Percentiles rank a stretch among this genome's conserved stretches.
phyloP scores from a whole-genome alignment of 192 early-diverging fungal genomes.

The Coemansia reversa region DNA sequence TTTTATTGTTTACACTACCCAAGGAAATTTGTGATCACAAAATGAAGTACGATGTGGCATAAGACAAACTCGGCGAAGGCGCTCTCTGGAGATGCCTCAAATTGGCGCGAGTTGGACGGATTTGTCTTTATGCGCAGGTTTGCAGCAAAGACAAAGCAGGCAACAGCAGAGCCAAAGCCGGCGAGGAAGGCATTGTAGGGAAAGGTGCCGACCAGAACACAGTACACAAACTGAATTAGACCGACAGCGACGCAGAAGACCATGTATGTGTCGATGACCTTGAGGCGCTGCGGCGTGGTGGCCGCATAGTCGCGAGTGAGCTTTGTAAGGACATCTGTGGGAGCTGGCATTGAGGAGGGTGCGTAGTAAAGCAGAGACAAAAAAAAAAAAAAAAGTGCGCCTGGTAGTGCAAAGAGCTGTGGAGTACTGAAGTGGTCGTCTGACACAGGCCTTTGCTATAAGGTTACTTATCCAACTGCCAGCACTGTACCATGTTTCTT shows the following conservation, averaged over 20 bases:
- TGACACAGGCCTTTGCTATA: neutral
- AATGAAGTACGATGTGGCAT: conserved; percentile 81
- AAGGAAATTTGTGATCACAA: conserved; percentile 88
- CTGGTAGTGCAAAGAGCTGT: neutral
- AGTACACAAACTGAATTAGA: conserved; percentile 87
- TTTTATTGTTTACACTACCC: conserved; percentile 60
- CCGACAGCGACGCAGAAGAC: conserved; percentile 89
- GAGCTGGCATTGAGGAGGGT: neutral
- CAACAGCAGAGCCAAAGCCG: conserved; percentile 90
- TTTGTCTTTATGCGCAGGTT: conserved; percentile 95
- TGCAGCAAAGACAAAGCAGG: conserved; percentile 83
- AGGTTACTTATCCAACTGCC: neutral
- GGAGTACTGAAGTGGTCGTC: neutral
- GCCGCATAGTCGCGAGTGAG: conserved; percentile 53
- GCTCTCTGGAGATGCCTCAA: conserved; percentile 73
- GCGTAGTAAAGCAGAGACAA: no score
- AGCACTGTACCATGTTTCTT: neutral
- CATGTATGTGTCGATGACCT: conserved; percentile 93
- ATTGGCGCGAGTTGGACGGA: conserved; percentile 69
- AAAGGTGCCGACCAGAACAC: conserved; percentile 82
- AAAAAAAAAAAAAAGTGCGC: no score
- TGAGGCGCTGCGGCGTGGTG: conserved; percentile 75
- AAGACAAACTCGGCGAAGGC: conserved; percentile 94
- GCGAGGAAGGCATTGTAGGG: conserved; percentile 98
- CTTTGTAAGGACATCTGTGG: conserved; percentile 11